Evolutionary conservation across 1,284 basidiomycete genomes (phyloP).

Genomic region (Neotropicomus parvogracilis): DNA sequence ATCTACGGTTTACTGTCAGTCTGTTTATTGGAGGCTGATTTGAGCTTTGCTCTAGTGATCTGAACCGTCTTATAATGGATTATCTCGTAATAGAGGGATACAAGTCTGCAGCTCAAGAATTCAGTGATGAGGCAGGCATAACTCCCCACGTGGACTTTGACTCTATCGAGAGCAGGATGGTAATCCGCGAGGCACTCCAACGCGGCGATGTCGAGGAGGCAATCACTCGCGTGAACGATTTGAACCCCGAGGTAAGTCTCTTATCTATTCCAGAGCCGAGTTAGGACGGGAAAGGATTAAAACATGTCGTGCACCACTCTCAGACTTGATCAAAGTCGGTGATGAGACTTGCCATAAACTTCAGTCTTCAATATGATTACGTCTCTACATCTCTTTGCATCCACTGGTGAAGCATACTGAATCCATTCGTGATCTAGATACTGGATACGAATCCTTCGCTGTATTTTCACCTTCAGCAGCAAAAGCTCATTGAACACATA

Average conservation of each 20-base stretch:
- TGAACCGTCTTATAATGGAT: constrained; percentile 96
- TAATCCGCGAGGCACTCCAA: constrained; percentile 90
- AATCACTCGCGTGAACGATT: constrained; percentile 88
- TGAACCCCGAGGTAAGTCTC: constrained; percentile 90
- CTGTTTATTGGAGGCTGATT: constrained; percentile 37
- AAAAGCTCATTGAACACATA: constrained; percentile 93
- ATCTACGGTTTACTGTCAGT: constrained; percentile 31
- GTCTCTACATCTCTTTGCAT: constrained; percentile 13
- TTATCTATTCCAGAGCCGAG: constrained; percentile 7
- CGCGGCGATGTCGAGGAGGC: constrained; percentile 94
- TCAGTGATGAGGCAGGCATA: constrained; percentile 84
- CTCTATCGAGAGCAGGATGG: constrained; percentile 90
- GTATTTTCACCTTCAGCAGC: constrained; percentile 92
- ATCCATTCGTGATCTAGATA: constrained; percentile 57
- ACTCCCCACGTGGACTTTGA: constrained; percentile 80
- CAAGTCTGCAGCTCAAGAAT: constrained; percentile 92
- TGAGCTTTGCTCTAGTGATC: constrained; percentile 54
- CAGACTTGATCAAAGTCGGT: constrained; percentile 66
- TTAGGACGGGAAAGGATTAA: constrained; percentile 65
- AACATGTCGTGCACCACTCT: constrained; percentile 99
- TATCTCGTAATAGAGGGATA: constrained; percentile 98
- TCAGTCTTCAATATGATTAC: constrained; percentile 96
- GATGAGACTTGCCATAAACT: constrained; percentile 76
- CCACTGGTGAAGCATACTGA: constrained; percentile 15
- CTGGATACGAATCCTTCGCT: constrained; percentile 88